phyloP scores from a whole-genome alignment of 768 basidiomycete genomes.

The Termitomyces sp. region DNA sequence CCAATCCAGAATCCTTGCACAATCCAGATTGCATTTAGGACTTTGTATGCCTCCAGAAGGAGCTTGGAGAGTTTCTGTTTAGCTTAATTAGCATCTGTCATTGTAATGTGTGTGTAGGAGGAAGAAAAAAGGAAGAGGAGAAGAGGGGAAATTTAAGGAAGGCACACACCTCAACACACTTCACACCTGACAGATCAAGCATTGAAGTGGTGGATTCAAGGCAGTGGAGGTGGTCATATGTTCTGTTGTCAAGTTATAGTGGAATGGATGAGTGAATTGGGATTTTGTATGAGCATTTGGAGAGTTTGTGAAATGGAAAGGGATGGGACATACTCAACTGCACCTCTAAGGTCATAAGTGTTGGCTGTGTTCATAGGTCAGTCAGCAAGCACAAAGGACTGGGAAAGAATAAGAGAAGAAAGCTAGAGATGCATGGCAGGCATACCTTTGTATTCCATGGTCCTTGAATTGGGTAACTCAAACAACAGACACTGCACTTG shows the following conservation, averaged over 20 bases:
- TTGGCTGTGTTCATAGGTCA: slow-evolving; percentile 55
- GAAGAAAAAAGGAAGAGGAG: too few relatives aligned
- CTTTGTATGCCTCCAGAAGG: too few relatives aligned
- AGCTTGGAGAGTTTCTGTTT: too few relatives aligned
- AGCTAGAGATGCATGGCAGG: too few relatives aligned
- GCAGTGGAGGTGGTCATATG: slow-evolving; percentile 66
- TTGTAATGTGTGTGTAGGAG: too few relatives aligned
- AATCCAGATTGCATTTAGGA: too few relatives aligned
- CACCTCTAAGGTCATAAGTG: slow-evolving; percentile 73
- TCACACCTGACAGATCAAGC: too few relatives aligned
- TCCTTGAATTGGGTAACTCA: slow-evolving; percentile 80
- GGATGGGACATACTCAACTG: slow-evolving; percentile 54
- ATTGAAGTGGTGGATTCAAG: slow-evolving; percentile 44
- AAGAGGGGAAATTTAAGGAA: too few relatives aligned
- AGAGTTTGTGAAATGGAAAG: neutral
- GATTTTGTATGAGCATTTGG: neutral
- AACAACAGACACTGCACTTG: slow-evolving; percentile 43
- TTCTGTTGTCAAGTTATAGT: slow-evolving; percentile 40
- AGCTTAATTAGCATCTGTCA: too few relatives aligned
- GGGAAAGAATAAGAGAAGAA: neutral
- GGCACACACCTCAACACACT: too few relatives aligned
- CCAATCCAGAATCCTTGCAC: too few relatives aligned
- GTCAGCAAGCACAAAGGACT: too few relatives aligned
- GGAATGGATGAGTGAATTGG: neutral
- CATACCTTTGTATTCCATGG: slow-evolving; percentile 75